Conservation (phyloP, 306 rosid genomes). For the Cyclanthera cordifolia region DNA sequence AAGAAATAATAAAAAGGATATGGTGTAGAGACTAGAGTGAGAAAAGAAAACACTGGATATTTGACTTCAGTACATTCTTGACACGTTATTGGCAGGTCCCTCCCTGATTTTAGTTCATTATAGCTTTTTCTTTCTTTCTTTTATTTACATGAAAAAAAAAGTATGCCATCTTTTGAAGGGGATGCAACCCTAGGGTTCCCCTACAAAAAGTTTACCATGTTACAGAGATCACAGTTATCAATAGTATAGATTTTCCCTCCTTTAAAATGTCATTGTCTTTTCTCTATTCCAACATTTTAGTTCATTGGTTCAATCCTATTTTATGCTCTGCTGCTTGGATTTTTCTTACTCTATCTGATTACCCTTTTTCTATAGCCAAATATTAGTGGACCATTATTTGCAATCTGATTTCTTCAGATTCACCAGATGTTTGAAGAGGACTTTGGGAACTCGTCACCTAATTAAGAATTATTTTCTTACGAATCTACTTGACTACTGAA, state of each 20-base stretch:
- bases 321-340: not conserved
- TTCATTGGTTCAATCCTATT: not conserved
- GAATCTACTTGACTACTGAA: no score
- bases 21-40: not conserved
- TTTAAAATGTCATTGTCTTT: not conserved
- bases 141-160: not conserved
- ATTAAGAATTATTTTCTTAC: no score
- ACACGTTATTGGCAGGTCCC: conserved; percentile 9
- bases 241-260: conserved; percentile 9
- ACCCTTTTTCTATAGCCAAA: not conserved
- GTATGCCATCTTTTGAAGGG: conserved; percentile 1
- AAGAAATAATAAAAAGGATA: conserved; percentile 5
- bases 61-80: not conserved
- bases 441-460: no score
- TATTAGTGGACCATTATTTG: conserved; percentile 9
- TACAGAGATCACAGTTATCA: conserved; percentile 15
- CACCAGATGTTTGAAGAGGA: no score
- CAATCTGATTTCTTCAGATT: not conserved
- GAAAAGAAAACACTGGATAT: not conserved
- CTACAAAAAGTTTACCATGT: conserved; percentile 2
- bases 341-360: not conserved
- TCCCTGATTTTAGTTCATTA: conserved; percentile 3
- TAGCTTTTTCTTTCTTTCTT: not conserved
- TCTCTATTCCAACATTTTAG: not conserved
- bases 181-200: conserved; percentile 7